phyloP scores from a whole-genome alignment of 306 rosid species.

The Begonia fuchsioides region DNA sequence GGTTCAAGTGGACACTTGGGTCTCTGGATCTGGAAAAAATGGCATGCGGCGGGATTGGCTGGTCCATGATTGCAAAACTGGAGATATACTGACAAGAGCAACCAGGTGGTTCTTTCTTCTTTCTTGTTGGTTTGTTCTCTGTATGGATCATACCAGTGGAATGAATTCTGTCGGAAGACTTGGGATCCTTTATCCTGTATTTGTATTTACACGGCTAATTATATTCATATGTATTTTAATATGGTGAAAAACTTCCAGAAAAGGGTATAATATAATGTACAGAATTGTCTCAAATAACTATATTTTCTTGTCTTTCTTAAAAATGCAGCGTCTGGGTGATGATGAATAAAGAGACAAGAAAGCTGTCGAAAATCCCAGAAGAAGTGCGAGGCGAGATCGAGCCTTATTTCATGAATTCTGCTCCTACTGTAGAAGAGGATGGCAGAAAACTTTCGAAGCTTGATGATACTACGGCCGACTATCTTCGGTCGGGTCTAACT shows the following conservation, averaged over 20 bases:
- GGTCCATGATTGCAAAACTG: conserved; percentile 47
- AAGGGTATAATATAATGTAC: no score
- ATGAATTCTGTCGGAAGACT: no score
- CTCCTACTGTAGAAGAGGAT: conserved; percentile 85
- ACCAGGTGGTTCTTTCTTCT: conserved; percentile 29
- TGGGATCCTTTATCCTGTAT: no score
- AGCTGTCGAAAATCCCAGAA: conserved; percentile 75
- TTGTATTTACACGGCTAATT: no score
- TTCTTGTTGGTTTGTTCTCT: not conserved
- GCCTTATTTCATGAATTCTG: conserved; percentile 52
- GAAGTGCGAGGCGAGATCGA: conserved; percentile 90
- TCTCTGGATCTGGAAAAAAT: conserved; percentile 48
- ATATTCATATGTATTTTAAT: no score
- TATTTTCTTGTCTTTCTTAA: not conserved
- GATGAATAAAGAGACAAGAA: conserved; percentile 96
- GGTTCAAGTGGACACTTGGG: conserved; percentile 47
- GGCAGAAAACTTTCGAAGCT: conserved; percentile 70
- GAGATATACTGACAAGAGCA: conserved; percentile 50
- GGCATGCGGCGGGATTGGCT: conserved; percentile 84
- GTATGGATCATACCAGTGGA: no score
- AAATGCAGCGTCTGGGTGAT: conserved; percentile 88
- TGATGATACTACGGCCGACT: conserved; percentile 56
- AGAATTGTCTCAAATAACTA: no score
- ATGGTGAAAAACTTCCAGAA: no score
- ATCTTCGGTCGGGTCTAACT: conserved; percentile 51